phyloP scores from a whole-genome alignment of 306 rosid species.

The Cicer pinnatifidum region DNA sequence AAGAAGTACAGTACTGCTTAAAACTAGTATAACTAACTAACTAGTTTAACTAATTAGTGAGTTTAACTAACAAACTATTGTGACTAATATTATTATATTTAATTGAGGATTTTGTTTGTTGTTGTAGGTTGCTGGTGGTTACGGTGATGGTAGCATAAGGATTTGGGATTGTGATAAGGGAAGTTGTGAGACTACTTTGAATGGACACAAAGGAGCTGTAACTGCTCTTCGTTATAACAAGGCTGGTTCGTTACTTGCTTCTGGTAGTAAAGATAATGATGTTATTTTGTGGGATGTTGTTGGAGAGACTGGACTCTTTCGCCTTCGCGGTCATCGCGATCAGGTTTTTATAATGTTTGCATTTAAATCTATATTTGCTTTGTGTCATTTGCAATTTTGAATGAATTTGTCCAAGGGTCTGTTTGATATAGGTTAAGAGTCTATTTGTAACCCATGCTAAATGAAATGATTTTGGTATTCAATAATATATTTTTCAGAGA shows the following conservation, averaged over 20 bases:
- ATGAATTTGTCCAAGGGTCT: not conserved
- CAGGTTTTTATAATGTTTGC: constrained; percentile 55
- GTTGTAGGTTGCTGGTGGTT: constrained; percentile 78
- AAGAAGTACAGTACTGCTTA: too few relatives aligned
- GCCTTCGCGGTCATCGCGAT: constrained; percentile 87
- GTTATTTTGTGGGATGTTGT: constrained; percentile 87
- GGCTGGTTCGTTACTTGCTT: constrained; percentile 78
- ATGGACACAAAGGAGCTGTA: constrained; percentile 94
- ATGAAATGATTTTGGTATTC: too few relatives aligned
- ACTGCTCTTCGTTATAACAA: constrained; percentile 76
- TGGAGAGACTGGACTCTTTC: constrained; percentile 87
- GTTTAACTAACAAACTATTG: too few relatives aligned
- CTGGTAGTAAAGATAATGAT: constrained; percentile 93
- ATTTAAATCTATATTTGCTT: constrained; percentile 13
- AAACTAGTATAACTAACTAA: too few relatives aligned
- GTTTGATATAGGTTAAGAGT: too few relatives aligned
- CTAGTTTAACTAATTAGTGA: too few relatives aligned
- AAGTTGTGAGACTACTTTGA: constrained; percentile 77
- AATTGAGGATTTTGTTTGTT: not conserved
- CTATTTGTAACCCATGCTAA: too few relatives aligned
- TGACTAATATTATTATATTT: too few relatives aligned
- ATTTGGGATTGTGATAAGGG: constrained; percentile 84
- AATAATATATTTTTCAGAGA: too few relatives aligned
- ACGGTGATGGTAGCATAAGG: constrained; percentile 84
- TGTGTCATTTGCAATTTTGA: not conserved